Conservation (phyloP, 2,329 filamentous ascomycete species). For the Aspergillus novofumigatus region DNA sequence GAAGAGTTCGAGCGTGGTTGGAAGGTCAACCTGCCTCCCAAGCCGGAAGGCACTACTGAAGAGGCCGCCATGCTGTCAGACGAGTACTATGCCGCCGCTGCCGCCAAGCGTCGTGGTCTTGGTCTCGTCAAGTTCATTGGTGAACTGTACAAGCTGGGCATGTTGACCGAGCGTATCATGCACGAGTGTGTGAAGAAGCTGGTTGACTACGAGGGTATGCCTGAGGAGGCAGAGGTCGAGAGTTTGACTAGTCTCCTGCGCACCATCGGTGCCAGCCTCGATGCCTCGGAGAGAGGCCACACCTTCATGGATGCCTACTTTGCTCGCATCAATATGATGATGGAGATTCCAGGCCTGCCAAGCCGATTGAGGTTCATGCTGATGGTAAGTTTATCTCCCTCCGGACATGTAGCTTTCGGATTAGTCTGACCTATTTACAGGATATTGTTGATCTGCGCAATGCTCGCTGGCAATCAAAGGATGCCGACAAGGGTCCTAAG, state of each 20-base stretch:
- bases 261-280: conserved; percentile 86
- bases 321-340: conserved; percentile 75
- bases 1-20: conserved; percentile 98
- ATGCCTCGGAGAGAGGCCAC: conserved; percentile 75
- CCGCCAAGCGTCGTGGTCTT: conserved; percentile 92
- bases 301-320: conserved; percentile 94
- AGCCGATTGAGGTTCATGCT: conserved; percentile 96
- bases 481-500: conserved; percentile 90
- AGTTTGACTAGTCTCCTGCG: conserved; percentile 88
- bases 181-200: conserved; percentile 97
- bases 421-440: conserved; percentile 26
- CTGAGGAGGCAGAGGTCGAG: conserved; percentile 95
- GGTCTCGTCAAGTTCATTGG: conserved; percentile 99
- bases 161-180: conserved; percentile 99
- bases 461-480: conserved; percentile 78
- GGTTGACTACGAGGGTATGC: conserved; percentile 87
- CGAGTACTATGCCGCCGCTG: conserved; percentile 91
- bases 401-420: not conserved
- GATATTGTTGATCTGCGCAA: conserved; percentile 83
- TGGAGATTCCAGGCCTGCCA: conserved; percentile 72
- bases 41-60: conserved; percentile 66
- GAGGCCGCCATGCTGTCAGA: conserved; percentile 86
- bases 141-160: conserved; percentile 96
- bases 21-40: conserved; percentile 79
- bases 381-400: conserved; percentile 49